Base-by-base conservation (phyloP, 2,329 filamentous ascomycete species). In the Cercospora brassicicola region DNA sequence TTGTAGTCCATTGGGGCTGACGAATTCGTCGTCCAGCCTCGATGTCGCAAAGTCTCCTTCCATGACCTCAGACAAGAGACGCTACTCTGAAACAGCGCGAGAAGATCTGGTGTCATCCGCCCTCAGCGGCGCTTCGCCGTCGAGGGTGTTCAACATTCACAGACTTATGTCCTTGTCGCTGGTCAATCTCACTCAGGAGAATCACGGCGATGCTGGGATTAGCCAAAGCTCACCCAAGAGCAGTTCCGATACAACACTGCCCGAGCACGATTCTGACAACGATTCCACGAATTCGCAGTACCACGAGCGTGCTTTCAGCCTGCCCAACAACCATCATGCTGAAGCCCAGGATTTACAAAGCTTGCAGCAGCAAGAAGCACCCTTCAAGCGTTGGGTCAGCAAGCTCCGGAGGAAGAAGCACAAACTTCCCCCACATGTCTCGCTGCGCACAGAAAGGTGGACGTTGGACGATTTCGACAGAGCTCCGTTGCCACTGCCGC, bases 311-410 rank as follows among this genome's bases (percentile, higher is more conserved):
- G 23, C 48, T 23, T 13, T 23, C 11, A 8, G 48, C 48, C 48
- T 53, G 20, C 48, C 48, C 0, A 53, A 2, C 48, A 53, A 8
- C 4, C 11, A 53, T 10, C 8, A 23, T 53, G 48, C 48, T 28
- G 48, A 53, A 26, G 23, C 48, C 13, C 48, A 15, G 48, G 48
- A 53, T 23, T 13, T 53, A 3, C 48, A 13, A 53, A 9, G 18
- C 11, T 23, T 53, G 48, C 48, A 26, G 48, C 48, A 53, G 48
- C 48, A 57, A 57, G 26, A n/a, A 11, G 55, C 28, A 28, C 55
- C 55, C 2, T 93, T 94, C 74, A 85, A 87, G 56, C 89, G 87
- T 77, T 94, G 91, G 91, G 87, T 94, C 79, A 90, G 83, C 70
- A 90, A 86, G 4, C 80, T 94, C 20, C 87, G 90, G 68, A 86